These are phyloP conservation scores for Polygonum maritimum DNA, from an alignment of 148 eudicot genomes.

Conservation along the genomic window DNA sequence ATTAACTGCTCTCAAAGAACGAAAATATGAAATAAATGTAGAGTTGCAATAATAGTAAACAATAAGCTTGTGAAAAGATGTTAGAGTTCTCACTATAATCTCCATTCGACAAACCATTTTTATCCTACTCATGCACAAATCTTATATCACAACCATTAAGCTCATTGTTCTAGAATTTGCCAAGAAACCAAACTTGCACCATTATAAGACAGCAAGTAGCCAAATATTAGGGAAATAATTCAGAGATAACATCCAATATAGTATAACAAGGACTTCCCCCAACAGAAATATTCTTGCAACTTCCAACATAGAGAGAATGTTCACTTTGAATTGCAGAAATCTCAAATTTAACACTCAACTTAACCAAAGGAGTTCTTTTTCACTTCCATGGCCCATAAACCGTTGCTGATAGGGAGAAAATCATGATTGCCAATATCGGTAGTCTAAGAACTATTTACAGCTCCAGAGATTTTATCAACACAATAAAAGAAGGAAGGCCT, in stretches of 20 bases:
- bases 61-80: not conserved
- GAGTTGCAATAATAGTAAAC: not conserved
- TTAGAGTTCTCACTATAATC: not conserved
- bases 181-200: not conserved
- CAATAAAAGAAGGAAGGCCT: not conserved
- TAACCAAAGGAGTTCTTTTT: not conserved
- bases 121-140: not conserved
- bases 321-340: not conserved
- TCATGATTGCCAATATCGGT: not conserved
- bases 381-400: not conserved
- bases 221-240: not conserved
- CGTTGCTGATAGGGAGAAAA: not conserved
- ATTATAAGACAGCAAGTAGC: not conserved
- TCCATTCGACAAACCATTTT: not conserved
- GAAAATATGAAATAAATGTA: not conserved
- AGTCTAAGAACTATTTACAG: not conserved
- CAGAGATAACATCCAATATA: not conserved
- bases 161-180: not conserved
- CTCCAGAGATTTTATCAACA: not conserved
- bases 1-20: not conserved
- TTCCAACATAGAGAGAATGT: not conserved
- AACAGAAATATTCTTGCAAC: not conserved
- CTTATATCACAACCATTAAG: not conserved
- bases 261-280: not conserved
- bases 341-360: not conserved